Evolutionary conservation across 2,329 filamentous ascomycete species (phyloP).

Genomic region (Curvularia eragrostidis): DNA sequence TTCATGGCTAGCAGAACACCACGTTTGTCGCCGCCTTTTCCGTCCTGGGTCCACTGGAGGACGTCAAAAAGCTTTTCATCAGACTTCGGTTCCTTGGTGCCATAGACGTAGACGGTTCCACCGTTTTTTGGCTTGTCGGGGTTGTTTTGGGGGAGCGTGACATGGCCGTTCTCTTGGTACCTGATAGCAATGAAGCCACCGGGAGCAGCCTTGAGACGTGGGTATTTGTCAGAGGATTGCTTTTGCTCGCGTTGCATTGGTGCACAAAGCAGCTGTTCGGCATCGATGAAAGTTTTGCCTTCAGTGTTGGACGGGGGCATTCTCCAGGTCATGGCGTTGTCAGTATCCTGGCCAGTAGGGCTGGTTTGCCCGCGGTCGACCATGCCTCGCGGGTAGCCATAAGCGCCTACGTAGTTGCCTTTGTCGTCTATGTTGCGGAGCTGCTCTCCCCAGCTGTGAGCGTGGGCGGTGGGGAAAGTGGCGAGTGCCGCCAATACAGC

Average conservation of each 20-base stretch:
- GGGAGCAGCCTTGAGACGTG: constrained; percentile 65
- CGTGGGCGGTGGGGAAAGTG: constrained; percentile 29
- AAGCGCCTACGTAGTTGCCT: constrained; percentile 72
- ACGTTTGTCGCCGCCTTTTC: constrained; percentile 78
- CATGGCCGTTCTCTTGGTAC: constrained; percentile 60
- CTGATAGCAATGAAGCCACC: constrained; percentile 57
- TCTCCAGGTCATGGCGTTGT: constrained; percentile 59
- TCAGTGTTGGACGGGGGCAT: constrained; percentile 60
- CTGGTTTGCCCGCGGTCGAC: constrained; percentile 62
- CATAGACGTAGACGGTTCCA: constrained; percentile 58
- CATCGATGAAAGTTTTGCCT: constrained; percentile 56
- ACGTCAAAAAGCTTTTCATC: constrained; percentile 69
- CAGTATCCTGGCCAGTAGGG: constrained; percentile 56
- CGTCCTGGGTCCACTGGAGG: constrained; percentile 81
- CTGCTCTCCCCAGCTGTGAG: constrained; percentile 84
- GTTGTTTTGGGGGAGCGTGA: constrained; percentile 51
- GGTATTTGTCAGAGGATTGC: constrained; percentile 62
- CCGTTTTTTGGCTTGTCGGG: constrained; percentile 53
- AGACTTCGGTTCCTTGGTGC: constrained; percentile 55
- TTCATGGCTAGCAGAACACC: constrained; percentile 78
- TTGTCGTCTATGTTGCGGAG: constrained; percentile 73
- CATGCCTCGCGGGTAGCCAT: constrained; percentile 79
- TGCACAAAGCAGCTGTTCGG: constrained; percentile 68
- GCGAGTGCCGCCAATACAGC: constrained; percentile 27
- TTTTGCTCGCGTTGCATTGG: constrained; percentile 63